Percentiles rank a stretch among this genome's conserved stretches.
These are phyloP conservation scores for Closterium sp. DNA, from an alignment of 139 green algal genomes.

Conservation along the genomic window DNA sequence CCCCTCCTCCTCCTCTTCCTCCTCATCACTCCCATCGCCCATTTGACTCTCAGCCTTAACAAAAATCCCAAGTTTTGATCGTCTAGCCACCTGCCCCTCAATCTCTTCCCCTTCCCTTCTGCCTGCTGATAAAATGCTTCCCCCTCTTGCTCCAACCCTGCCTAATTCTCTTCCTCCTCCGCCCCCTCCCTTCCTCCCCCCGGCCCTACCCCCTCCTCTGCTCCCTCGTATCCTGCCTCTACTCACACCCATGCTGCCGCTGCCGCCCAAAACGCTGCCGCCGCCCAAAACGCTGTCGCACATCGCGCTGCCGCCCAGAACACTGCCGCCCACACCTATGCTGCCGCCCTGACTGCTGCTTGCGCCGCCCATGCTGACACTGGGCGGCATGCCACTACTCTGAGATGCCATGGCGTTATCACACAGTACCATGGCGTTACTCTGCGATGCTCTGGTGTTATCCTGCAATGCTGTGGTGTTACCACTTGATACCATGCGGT, in stretches of 20 bases:
- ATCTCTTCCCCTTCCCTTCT: neutral
- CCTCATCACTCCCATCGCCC: neutral
- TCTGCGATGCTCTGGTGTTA: too few relatives aligned
- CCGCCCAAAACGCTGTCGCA: neutral
- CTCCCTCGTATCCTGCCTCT: neutral
- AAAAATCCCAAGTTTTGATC: neutral
- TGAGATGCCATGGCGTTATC: too few relatives aligned
- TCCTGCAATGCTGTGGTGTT: too few relatives aligned
- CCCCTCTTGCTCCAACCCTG: neutral
- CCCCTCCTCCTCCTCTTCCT: neutral
- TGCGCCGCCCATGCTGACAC: neutral
- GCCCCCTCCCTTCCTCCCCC: neutral
- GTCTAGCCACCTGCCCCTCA: neutral
- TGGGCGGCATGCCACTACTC: neutral
- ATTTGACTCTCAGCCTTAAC: neutral
- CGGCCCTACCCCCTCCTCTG: neutral
- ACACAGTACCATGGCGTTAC: too few relatives aligned
- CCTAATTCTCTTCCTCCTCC: neutral
- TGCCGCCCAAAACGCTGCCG: neutral
- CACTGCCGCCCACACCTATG: neutral
- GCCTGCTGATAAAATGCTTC: neutral
- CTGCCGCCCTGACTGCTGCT: neutral
- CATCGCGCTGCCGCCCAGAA: neutral
- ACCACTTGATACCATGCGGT: too few relatives aligned
- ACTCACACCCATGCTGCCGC: neutral